Evolutionary conservation across 768 basidiomycete genomes (phyloP), one percentile per base, ranked within the genome.

Genomic region (Psilocybe cubensis): DNA sequence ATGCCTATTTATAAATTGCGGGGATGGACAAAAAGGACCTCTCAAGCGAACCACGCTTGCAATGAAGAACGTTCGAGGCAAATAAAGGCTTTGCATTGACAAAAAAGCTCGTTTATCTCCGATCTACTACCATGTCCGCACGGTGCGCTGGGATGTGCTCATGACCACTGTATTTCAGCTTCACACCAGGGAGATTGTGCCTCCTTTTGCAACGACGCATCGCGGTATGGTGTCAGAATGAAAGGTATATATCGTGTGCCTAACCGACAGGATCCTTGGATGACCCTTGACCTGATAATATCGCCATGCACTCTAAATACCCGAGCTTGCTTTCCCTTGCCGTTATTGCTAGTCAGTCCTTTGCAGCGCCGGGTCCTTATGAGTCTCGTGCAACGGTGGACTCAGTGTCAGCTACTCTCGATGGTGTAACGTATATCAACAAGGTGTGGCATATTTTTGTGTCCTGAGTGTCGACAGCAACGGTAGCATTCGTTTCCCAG

Each of bases 391-490:
- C 41, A 21, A 31, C 42, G 1, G 23, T 40, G 10, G 38, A 38
- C 18, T n/a, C 35, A 14, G 49, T 27, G 10, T 70, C 72, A 3
- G 76, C 75, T n/a, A 65, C 41, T 8, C 59, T 83, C 2, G 70
- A 67, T 43, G 78, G 76, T 4, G 62, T 72, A 54, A 77, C 72
- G 17, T 83, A 76, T 58, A 59, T 79, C 21, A 81, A 82, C 66
- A 79, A 82, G 74, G 73, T 68, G 33, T 14, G 10, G 2, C 31
- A 17, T 33, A 20, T 9, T 10, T 11, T 33, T 24, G 1, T 52
- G 4, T 18, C 12, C 21, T n/a, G 25, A 27, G 7, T 17, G 10
- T 24, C 29, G 4, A 25, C 11, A 27, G 9, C 29, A 12, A 14
- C n/a, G 23, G 11, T 24, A 25, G 11, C 24, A 10, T 6, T 6